Evolutionary conservation across 2,329 filamentous ascomycete species (phyloP).

Genomic region (Trichoderma sp.): DNA sequence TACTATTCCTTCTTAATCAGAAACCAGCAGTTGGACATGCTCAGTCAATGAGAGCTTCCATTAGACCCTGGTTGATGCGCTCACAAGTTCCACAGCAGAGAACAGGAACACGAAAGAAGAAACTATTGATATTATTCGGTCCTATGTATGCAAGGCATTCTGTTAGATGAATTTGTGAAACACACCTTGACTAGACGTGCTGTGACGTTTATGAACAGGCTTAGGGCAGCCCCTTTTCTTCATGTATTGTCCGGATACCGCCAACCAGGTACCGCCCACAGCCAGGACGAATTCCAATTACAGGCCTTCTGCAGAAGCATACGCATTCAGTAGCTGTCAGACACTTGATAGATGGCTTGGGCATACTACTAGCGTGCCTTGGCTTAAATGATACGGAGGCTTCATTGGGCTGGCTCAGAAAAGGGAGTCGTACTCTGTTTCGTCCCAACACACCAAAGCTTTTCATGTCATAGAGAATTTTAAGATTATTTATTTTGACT

Average conservation of each 20-base stretch:
- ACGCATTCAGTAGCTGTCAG: neutral
- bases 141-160: constrained; percentile 5
- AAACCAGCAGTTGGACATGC: neutral
- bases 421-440: neutral
- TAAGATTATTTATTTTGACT: neutral
- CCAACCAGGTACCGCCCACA: neutral
- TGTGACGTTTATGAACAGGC: constrained; percentile 16
- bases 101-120: constrained; percentile 4
- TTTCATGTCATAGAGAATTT: neutral
- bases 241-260: neutral
- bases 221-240: neutral
- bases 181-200: constrained; percentile 17
- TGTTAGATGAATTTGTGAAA: neutral
- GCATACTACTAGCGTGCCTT: neutral
- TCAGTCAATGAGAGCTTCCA: neutral
- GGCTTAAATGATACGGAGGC: neutral
- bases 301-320: neutral
- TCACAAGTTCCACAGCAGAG: constrained; percentile 13
- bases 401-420: neutral
- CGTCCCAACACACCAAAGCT: neutral
- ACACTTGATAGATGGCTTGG: neutral
- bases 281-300: neutral
- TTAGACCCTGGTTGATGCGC: neutral
- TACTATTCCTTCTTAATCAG: neutral
- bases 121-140: constrained; percentile 18